Evolutionary conservation across 306 rosid species (phyloP).

Genomic region (Potentilla sterilis): DNA sequence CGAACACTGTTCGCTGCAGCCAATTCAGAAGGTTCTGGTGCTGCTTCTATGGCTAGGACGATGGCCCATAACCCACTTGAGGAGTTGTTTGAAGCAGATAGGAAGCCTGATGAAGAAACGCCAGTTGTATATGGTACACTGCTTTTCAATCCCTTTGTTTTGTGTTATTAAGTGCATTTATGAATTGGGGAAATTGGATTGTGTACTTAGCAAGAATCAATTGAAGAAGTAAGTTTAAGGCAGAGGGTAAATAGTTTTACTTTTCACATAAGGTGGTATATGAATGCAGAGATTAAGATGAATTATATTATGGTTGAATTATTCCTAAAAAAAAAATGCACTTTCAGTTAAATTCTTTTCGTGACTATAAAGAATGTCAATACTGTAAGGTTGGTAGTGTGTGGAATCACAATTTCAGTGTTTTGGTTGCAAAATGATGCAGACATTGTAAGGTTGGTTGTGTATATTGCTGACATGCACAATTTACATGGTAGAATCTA

Average conservation of each 20-base stretch:
- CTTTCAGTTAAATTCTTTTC: background rate
- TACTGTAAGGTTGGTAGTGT: background rate
- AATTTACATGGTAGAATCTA: background rate
- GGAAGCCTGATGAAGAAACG: slow-evolving; percentile 59
- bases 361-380: background rate
- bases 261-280: background rate
- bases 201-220: background rate
- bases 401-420: background rate
- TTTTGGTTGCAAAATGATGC: background rate
- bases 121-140: slow-evolving; percentile 76
- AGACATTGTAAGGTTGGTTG: background rate
- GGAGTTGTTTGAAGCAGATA: slow-evolving; percentile 72
- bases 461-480: background rate
- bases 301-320: background rate
- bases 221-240: background rate
- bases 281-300: background rate
- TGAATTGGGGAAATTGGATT: background rate
- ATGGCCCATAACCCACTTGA: slow-evolving; percentile 62
- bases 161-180: background rate
- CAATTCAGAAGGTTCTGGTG: slow-evolving; percentile 52
- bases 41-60: slow-evolving; percentile 39
- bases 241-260: background rate
- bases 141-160: slow-evolving; percentile 12
- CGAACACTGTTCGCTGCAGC: slow-evolving; percentile 62
- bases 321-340: background rate